Conservation (phyloP, 345 rosid genomes). For the Geranium brycei region DNA sequence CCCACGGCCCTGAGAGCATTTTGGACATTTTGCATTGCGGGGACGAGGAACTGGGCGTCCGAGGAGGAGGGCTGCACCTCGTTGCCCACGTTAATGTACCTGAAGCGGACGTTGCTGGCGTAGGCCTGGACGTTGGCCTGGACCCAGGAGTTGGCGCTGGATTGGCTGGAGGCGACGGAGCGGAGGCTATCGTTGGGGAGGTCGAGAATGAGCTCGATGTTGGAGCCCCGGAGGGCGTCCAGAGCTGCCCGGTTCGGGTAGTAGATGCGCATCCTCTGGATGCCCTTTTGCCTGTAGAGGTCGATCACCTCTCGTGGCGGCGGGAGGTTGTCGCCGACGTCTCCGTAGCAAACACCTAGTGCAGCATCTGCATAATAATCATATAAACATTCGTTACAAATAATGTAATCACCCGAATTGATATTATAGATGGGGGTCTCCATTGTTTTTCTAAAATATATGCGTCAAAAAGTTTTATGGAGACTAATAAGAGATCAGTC, state of each 20-base stretch:
- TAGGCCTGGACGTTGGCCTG: slow-evolving; percentile 25
- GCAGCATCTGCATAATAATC: slow-evolving; percentile 29
- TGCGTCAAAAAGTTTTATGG: too few relatives aligned
- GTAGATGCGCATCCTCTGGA: slow-evolving; percentile 39
- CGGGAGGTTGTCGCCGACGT: slow-evolving; percentile 37
- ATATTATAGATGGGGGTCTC: too few relatives aligned
- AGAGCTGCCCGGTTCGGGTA: slow-evolving; percentile 24
- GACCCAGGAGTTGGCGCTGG: slow-evolving; percentile 35
- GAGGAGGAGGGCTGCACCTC: slow-evolving; percentile 28
- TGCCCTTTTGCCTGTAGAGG: slow-evolving; percentile 31
- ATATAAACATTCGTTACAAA: too few relatives aligned
- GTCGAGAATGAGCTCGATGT: slow-evolving; percentile 37
- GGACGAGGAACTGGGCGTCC: slow-evolving; percentile 20
- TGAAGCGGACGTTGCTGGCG: slow-evolving; percentile 25
- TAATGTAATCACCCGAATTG: too few relatives aligned
- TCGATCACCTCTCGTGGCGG: slow-evolving; percentile 31
- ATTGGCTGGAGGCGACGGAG: slow-evolving; percentile 29
- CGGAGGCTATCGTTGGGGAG: slow-evolving; percentile 25
- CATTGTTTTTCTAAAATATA: too few relatives aligned
- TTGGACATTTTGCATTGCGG: slow-evolving; percentile 37
- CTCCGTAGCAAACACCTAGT: slow-evolving; percentile 64
- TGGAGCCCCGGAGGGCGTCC: slow-evolving; percentile 34
- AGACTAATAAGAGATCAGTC: too few relatives aligned
- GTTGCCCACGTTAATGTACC: slow-evolving; percentile 51
- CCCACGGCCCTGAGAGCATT: slow-evolving; percentile 19